These are phyloP conservation scores for Umbelopsis vinacea DNA, from an alignment of 192 early-diverging fungal species.

Conservation along the genomic window DNA sequence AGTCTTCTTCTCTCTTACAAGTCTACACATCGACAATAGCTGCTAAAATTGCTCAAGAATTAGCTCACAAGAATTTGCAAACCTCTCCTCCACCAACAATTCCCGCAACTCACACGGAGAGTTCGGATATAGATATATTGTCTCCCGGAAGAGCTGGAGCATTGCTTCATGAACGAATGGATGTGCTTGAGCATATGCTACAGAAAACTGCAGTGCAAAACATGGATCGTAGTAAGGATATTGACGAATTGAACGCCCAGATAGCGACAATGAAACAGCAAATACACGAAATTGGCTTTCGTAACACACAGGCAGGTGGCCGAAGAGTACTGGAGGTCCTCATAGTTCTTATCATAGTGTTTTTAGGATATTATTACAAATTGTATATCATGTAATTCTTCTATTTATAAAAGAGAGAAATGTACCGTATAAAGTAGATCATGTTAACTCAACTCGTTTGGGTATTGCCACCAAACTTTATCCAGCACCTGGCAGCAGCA, in stretches of 20 bases:
- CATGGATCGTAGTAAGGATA: conserved; percentile 5
- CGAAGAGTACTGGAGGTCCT: not conserved
- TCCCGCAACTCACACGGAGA: not conserved
- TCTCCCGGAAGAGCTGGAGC: conserved; percentile 13
- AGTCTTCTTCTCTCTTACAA: conserved; percentile 20
- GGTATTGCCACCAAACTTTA: too few relatives aligned
- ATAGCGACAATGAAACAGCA: conserved; percentile 1
- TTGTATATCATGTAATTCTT: not conserved
- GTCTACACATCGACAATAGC: conserved; percentile 32
- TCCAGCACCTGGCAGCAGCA: too few relatives aligned
- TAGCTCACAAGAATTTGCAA: not conserved
- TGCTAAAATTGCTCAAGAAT: conserved; percentile 22
- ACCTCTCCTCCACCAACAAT: not conserved
- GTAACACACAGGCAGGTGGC: not conserved
- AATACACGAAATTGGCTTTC: not conserved
- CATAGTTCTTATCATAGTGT: not conserved
- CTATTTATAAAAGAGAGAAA: not conserved
- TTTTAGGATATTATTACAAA: conserved; percentile 17
- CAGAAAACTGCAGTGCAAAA: conserved; percentile 3
- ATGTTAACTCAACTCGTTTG: too few relatives aligned
- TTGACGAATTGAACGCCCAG: not conserved
- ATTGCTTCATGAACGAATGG: conserved; percentile 39
- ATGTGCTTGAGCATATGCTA: conserved; percentile 32
- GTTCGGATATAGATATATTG: conserved; percentile 8
- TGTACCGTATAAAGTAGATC: too few relatives aligned